Base-by-base conservation (phyloP, 2,329 filamentous ascomycete genomes). In the Arthrobotrys conoides region DNA sequence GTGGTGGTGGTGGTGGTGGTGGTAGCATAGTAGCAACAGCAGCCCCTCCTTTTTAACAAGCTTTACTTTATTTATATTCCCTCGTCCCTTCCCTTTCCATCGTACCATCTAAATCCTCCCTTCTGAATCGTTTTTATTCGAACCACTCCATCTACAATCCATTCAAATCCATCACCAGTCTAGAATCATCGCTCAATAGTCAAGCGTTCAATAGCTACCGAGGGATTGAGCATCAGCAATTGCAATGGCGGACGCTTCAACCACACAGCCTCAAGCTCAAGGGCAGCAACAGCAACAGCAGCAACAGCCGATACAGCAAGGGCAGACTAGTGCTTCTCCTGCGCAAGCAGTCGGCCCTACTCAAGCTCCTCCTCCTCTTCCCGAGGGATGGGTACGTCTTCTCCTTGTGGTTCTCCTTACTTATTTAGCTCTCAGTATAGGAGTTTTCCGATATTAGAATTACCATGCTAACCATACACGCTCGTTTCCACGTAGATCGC, bases 271-370 rank as follows among this genome's bases (percentile, higher is more conserved):
- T 20, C 63, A 68, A 51, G 48, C 79, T 38, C 76, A 80, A 71
- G 3, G 6, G 27, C 27, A 36, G 33, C 33, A 36, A 8, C 33
- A 36, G 33, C 68, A 71, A 41, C 38, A 71, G 53, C 53, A 63
- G 36, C 5, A 51, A 12, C 48, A 73, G 66, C 78, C 72, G 64
- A 64, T 59, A 46, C 53, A 77, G 73, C 33, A 44, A 70, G 79
- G 57, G 63, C 80, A 77, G 71, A 81, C 69, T 69, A 81, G 65
- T 66, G 73, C 64, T 80, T 80, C 68, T 80, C 81, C 36, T 51
- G 67, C 80, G 18, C 80, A 82, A 59, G 81, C 81, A 27, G 80
- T 80, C 36, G 81, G 81, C 14, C 81, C 81, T 20, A 82, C 76
- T 53, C 76, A 81, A 53, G 80, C 80, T 55, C 81, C 80, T 71